Evolutionary conservation across 1,139 yeast species (phyloP), one percentile per base, ranked within the genome.

Genomic region (Petasospora rhodanensis): DNA sequence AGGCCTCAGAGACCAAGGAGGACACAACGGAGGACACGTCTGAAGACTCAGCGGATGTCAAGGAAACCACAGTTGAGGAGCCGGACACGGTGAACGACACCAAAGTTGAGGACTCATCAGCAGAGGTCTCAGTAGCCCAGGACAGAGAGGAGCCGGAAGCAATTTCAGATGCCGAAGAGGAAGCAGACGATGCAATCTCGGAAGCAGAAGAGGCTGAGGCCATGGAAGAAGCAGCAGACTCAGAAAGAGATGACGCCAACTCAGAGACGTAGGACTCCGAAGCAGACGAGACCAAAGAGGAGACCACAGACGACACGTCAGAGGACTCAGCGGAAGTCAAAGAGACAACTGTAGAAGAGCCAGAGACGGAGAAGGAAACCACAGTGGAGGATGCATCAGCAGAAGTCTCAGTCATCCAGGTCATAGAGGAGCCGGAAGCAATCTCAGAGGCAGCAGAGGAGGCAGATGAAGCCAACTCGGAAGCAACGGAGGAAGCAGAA

Each of bases 311-410:
- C 24, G n/a, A n/a, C 12, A 12, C 7, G 17, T 29, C 33, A 11
- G 40, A 35, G 4, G 28, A 29, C 18, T 14, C 28, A 7, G n/a
- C 34, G 14, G 35, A 29, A 8, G 37, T 26, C 8, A 17, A 35
- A 10, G 41, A 26, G n/a, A 35, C 37, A 14, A 17, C 32, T 8
- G 37, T 27, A 0, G 50, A 43, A 1, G 46, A 32, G 5, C 41
- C 29, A 3, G 46, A 42, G 4, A 35, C 35, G 15, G 47, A 45
- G 4, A 48, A 34, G 9, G 37, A 26, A n/a, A n/a, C n/a, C n/a
- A n/a, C n/a, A n/a, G n/a, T n/a, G 24, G 24, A 11, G 17, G 31
- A 34, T 9, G 40, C 37, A 4, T 29, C 32, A 22, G 14, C 28
- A 7, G n/a, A 32, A 16, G 35, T 27, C 6, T 37, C 30, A 15